Percentiles rank a stretch among this genome's conserved stretches.
phyloP scores from a whole-genome alignment of 2,329 filamentous ascomycete genomes.

The Drechslerella coelobrocha region DNA sequence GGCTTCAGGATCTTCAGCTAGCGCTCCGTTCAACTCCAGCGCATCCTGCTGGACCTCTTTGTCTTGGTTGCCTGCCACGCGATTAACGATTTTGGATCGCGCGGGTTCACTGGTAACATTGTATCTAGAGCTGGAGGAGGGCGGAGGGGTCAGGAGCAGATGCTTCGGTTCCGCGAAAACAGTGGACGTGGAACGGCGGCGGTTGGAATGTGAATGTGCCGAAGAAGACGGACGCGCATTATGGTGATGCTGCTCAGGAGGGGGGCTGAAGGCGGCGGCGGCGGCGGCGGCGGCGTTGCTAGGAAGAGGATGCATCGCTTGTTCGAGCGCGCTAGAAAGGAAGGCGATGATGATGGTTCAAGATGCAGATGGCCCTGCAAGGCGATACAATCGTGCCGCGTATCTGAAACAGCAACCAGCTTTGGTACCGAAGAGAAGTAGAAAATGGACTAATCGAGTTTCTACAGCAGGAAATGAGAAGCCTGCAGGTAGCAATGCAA shows the following conservation, averaged over 20 bases:
- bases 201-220: constrained; percentile 4
- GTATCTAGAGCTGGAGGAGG: background rate
- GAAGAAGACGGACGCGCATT: background rate
- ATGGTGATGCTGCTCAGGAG: background rate
- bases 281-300: background rate
- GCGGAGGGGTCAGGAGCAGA: background rate
- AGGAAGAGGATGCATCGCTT: constrained; percentile 1
- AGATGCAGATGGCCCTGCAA: background rate
- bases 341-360: constrained; percentile 1
- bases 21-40: constrained; percentile 21
- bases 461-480: background rate
- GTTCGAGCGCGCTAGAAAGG: constrained; percentile 1
- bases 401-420: constrained; percentile 1
- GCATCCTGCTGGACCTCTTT: constrained; percentile 45
- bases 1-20: constrained; percentile 22
- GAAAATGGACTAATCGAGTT: background rate
- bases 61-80: constrained; percentile 11
- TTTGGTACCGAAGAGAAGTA: background rate
- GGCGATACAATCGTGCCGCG: background rate
- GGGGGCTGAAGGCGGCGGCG: background rate
- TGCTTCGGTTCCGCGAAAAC: constrained; percentile 26
- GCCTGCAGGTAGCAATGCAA: background rate
- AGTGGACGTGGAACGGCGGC: constrained; percentile 40
- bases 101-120: constrained; percentile 8
- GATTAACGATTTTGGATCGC: constrained; percentile 1